Evolutionary conservation across 2,329 filamentous ascomycete species (phyloP).

Genomic region (Malbranchea cinnamomea): DNA sequence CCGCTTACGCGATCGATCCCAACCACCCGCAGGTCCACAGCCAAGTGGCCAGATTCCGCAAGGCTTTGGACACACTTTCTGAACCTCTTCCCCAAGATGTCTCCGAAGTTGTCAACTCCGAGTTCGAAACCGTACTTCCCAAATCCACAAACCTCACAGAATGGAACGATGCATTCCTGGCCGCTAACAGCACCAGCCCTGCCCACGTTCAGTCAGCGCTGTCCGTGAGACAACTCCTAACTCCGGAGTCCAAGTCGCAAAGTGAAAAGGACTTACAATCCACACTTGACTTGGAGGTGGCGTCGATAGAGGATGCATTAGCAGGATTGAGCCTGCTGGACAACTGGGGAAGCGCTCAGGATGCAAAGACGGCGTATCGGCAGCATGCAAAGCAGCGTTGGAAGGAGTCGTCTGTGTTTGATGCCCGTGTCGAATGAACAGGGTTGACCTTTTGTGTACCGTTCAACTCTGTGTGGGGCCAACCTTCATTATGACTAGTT

Average conservation of each 20-base stretch:
- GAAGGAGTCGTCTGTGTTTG: constrained; percentile 26
- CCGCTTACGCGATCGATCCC: constrained; percentile 53
- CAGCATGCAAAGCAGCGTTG: constrained; percentile 26
- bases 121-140: constrained; percentile 47
- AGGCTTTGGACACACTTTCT: constrained; percentile 41
- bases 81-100: constrained; percentile 51
- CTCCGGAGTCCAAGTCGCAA: constrained; percentile 39
- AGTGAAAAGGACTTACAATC: constrained; percentile 48
- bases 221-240: constrained; percentile 43
- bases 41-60: constrained; percentile 55
- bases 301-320: constrained; percentile 42
- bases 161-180: constrained; percentile 52
- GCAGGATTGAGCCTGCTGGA: constrained; percentile 37
- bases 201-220: constrained; percentile 50
- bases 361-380: constrained; percentile 36
- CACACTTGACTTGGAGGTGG: constrained; percentile 37
- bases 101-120: constrained; percentile 52
- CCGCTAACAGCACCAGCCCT: constrained; percentile 47
- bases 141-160: constrained; percentile 42
- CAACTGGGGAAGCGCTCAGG: constrained; percentile 35
- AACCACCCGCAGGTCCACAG: constrained; percentile 60
- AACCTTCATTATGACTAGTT: too few species aligned
- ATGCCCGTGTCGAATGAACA: too few species aligned
- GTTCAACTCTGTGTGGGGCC: too few species aligned
- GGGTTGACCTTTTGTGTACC: too few species aligned